Evolutionary conservation across 495 filamentous ascomycete genomes (phyloP), one percentile per base, ranked within the genome.

Genomic region (Rhypophila decipiens): DNA sequence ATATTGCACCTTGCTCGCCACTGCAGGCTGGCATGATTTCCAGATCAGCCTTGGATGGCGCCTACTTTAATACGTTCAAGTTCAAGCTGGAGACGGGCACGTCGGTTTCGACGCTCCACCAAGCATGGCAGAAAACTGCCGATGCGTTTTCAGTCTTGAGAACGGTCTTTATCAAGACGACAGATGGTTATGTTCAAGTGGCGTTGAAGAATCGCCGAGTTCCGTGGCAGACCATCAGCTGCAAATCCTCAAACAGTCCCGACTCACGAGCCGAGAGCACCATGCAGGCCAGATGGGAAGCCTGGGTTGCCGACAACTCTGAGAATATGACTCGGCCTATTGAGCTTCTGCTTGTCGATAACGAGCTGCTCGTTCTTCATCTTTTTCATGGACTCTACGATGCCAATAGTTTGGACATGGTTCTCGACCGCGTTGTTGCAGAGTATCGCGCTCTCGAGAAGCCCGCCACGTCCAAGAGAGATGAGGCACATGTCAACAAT

Each of bases 361-460:
- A 47, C 47, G 56, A 51, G 3, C 49, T 76, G 0, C 63, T 91
- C 24, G 66, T 65, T 17, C 56, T 93, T 22, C 74, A 82, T 35
- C 79, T 93, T 1, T 91, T 93, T 63, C 91, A 97, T 58, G 87
- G 80, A 5, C 66, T 96, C 0, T 97, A 96, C 55, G 91, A 97
- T 67, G 90, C 85, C 1, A 85, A 78, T 55, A 91, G 87, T 44
- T 72, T 95, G 22, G 60, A 74, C 0, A 66, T 90, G 21, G 59
- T 96, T 0, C 64, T 96, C 13, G 65, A 73, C 4, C 64, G 72
- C 19, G 69, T 90, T 24, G 65, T 60, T n/a, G 43, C 56, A 23
- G 61, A 74, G 15, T 85, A 82, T 35, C 12, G 9, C 8, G 8
- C 5, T n/a, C n/a, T 24, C 11, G 11, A 4, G 8, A 20, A 5